These are phyloP conservation scores for Nothophaeocryptopus gaeumannii DNA, from an alignment of 2,329 filamentous ascomycete species.

Conservation along the genomic window DNA sequence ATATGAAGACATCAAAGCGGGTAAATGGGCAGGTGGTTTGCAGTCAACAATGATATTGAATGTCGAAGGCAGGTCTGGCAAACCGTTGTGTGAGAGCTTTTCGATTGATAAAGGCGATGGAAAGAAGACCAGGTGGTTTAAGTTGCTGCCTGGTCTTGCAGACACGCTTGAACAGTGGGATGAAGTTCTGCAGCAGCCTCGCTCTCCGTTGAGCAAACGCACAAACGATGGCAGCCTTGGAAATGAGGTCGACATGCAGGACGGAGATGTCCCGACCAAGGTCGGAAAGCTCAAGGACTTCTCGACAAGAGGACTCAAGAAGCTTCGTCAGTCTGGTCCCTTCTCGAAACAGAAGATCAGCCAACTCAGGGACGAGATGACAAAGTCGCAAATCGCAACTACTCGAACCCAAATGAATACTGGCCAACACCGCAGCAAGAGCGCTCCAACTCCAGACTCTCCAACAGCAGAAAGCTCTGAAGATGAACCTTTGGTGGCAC, in stretches of 20 bases:
- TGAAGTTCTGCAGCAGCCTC: slow-evolving; percentile 20
- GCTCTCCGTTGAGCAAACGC: background rate
- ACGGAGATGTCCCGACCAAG: background rate
- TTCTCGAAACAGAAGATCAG: background rate
- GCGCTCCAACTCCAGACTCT: no score
- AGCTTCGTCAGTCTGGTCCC: background rate
- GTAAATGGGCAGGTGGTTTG: slow-evolving; percentile 19
- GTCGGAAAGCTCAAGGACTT: background rate
- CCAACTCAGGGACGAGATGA: background rate
- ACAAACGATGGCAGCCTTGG: background rate
- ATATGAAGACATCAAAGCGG: slow-evolving; percentile 15
- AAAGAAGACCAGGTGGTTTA: slow-evolving; percentile 13
- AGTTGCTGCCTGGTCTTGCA: slow-evolving; percentile 22
- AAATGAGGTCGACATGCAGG: no score
- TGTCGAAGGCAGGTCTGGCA: slow-evolving; percentile 8
- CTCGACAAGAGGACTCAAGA: background rate
- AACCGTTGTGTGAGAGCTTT: background rate
- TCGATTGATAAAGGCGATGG: background rate
- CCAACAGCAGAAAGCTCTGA: background rate
- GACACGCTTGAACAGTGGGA: slow-evolving; percentile 27
- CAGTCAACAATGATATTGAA: slow-evolving; percentile 18
- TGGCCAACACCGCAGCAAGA: background rate
- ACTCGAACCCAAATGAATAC: background rate
- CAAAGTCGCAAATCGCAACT: background rate
- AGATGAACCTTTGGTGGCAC: slow-evolving; percentile 6